Evolutionary conservation across 164 flowering plant species (phyloP), one percentile per base, ranked within the genome.

Genomic region (Kalanchoe fedtschenkoi): DNA sequence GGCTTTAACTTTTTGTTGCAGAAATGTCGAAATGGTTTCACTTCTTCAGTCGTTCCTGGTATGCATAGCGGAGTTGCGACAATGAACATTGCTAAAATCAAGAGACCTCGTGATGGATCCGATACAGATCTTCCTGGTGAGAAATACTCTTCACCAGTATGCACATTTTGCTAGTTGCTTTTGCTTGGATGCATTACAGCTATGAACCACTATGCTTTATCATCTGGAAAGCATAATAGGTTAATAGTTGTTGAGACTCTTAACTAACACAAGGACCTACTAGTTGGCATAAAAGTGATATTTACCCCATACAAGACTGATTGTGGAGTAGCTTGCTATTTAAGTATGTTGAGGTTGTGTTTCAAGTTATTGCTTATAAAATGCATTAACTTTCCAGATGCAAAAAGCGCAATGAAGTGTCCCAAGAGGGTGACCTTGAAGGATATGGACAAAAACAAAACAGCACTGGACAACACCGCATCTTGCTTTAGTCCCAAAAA

Each of bases 401-500:
- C 74, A 55, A 84, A 68, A 68, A 68, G 66, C 47, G 60, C 64
- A 32, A 71, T 76, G 81, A 85, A 69, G 74, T 79, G 81, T 69
- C 87, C 91, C 41, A 80, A 76, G 62, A 79, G 76, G 73, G 71
- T 72, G 60, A 62, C 55, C 21, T 59, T 66, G 64, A 84, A 79
- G 66, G 58, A 66, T 22, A 69, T 70, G 58, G 66, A 58, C 63
- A 84, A 78, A 30, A 71, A 62, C 51, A 75, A 77, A 75, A 87
- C 82, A 38, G 33, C 56, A 21, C 24, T 38, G 7, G 84, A 85
- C 62, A 74, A 70, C 33, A 83, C 80, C 14, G 79, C 76, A 14
- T 76, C 81, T 62, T 78, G 79, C 76, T 84, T 78, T 69, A 81
- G 89, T 68, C 90, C 95, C 54, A 78, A 80, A 74, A 82, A 79